These are phyloP conservation scores for Kluyveromyces starmeri DNA, from an alignment of 805 yeast species.

Conservation along the genomic window DNA sequence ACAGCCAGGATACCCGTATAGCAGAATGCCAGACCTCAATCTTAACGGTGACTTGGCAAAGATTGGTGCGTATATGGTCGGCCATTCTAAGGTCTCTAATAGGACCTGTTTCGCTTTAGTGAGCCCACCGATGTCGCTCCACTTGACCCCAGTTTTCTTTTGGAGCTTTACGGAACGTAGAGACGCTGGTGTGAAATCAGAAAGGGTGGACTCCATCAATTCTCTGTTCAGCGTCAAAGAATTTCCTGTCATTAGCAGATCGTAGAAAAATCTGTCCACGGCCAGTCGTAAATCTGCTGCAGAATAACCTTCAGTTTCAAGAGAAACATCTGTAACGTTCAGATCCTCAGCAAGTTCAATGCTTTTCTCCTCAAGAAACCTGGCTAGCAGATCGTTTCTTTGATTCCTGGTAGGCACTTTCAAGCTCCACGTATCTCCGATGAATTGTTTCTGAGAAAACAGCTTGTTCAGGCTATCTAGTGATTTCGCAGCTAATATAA, in stretches of 20 bases:
- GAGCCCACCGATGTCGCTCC: slow-evolving; percentile 90
- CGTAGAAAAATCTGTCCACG: slow-evolving; percentile 58
- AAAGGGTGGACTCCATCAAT: slow-evolving; percentile 48
- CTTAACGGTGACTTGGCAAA: slow-evolving; percentile 81
- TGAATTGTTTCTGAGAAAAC: slow-evolving; percentile 57
- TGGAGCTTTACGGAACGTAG: slow-evolving; percentile 81
- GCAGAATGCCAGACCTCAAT: slow-evolving; percentile 77
- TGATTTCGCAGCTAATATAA: slow-evolving; percentile 56
- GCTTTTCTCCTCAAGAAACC: slow-evolving; percentile 31
- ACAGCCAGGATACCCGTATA: slow-evolving; percentile 97
- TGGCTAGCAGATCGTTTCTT: slow-evolving; percentile 40
- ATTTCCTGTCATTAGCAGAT: slow-evolving; percentile 45
- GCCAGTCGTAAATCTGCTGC: slow-evolving; percentile 73
- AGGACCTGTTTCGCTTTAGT: slow-evolving; percentile 63
- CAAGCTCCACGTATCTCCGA: slow-evolving; percentile 53
- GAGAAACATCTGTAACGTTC: slow-evolving; percentile 42
- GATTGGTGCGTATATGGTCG: slow-evolving; percentile 92
- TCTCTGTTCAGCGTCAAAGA: slow-evolving; percentile 21
- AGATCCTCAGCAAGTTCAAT: slow-evolving; percentile 34
- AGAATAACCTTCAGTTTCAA: slow-evolving; percentile 82
- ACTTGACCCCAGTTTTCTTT: slow-evolving; percentile 47
- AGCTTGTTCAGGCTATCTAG: slow-evolving; percentile 55
- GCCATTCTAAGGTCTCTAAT: slow-evolving; percentile 93
- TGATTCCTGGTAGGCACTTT: slow-evolving; percentile 61
- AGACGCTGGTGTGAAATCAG: slow-evolving; percentile 69